Evolutionary conservation across 2,329 filamentous ascomycete species (phyloP).

Genomic region (Westerdykella aurantiaca): DNA sequence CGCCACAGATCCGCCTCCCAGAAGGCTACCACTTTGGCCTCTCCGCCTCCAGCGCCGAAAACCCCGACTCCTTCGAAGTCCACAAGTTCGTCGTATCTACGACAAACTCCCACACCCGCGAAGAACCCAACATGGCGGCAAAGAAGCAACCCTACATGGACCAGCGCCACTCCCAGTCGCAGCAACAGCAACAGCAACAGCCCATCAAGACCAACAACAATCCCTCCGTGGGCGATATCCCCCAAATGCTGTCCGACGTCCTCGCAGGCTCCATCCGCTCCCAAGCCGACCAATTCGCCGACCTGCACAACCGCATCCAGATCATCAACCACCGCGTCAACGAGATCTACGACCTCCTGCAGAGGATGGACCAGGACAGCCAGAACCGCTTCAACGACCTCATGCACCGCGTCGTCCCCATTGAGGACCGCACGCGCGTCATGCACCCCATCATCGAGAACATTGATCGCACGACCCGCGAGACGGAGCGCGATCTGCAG

Average conservation of each 20-base stretch:
- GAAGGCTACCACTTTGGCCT: constrained; percentile 79
- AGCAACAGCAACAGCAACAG: constrained; percentile 24
- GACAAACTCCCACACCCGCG: constrained; percentile 32
- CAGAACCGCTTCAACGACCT: constrained; percentile 56
- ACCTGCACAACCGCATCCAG: constrained; percentile 80
- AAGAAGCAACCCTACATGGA: not conserved
- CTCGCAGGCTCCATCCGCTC: constrained; percentile 43
- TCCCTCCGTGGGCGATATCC: constrained; percentile 23
- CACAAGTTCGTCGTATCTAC: constrained; percentile 75
- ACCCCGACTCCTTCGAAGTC: constrained; percentile 88
- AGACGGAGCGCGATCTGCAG: constrained; percentile 51
- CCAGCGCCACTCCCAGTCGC: constrained; percentile 20
- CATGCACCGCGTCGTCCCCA: constrained; percentile 23
- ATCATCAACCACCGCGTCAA: constrained; percentile 63
- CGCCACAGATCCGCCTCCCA: constrained; percentile 63
- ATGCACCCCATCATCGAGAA: constrained; percentile 48
- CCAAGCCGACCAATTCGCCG: constrained; percentile 62
- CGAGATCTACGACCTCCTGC: constrained; percentile 55
- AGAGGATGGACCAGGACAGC: constrained; percentile 46
- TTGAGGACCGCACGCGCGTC: constrained; percentile 26
- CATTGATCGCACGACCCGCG: constrained; percentile 48
- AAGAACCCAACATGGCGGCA: constrained; percentile 18
- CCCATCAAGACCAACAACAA: constrained; percentile 22
- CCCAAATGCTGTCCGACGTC: constrained; percentile 39
- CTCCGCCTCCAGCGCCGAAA: constrained; percentile 81